These are phyloP conservation scores for Nymphaea colorata DNA, from an alignment of 164 flowering plant species.

Conservation along the genomic window DNA sequence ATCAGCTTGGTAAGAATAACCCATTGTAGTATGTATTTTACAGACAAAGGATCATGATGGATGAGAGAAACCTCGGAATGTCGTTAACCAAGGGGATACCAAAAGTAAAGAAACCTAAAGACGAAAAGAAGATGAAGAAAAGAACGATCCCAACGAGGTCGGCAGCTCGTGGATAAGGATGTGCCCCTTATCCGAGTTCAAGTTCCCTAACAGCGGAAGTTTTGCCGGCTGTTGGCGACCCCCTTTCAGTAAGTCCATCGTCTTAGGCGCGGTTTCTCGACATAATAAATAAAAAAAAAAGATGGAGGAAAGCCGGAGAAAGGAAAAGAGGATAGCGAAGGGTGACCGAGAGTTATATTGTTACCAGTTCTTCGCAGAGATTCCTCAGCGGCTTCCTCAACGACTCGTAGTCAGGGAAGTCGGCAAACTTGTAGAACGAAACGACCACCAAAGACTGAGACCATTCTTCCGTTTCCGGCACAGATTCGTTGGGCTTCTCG, in stretches of 20 bases:
- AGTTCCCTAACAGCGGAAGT: too few relatives aligned
- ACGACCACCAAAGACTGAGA: constrained; percentile 53
- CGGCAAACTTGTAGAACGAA: constrained; percentile 93
- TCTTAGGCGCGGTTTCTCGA: background rate
- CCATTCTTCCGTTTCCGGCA: background rate
- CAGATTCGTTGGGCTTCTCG: background rate
- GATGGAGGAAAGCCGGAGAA: background rate
- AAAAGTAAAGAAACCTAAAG: too few relatives aligned
- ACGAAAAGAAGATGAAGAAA: too few relatives aligned
- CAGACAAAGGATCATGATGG: too few relatives aligned
- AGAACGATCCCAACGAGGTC: too few relatives aligned
- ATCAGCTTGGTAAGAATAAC: constrained; percentile 45
- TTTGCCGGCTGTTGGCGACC: too few relatives aligned
- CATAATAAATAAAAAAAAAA: background rate
- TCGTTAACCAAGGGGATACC: too few relatives aligned
- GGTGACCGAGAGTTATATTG: background rate
- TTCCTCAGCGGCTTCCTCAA: constrained; percentile 70
- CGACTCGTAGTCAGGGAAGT: constrained; percentile 78
- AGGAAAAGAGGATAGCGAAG: background rate
- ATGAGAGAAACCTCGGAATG: too few relatives aligned
- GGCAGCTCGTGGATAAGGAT: too few relatives aligned
- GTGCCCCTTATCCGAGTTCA: too few relatives aligned
- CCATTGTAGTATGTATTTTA: background rate
- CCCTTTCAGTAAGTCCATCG: too few relatives aligned
- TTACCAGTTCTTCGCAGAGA: constrained; percentile 71